phyloP scores from a whole-genome alignment of 495 filamentous ascomycete genomes.

The Penicillium verhagenii region DNA sequence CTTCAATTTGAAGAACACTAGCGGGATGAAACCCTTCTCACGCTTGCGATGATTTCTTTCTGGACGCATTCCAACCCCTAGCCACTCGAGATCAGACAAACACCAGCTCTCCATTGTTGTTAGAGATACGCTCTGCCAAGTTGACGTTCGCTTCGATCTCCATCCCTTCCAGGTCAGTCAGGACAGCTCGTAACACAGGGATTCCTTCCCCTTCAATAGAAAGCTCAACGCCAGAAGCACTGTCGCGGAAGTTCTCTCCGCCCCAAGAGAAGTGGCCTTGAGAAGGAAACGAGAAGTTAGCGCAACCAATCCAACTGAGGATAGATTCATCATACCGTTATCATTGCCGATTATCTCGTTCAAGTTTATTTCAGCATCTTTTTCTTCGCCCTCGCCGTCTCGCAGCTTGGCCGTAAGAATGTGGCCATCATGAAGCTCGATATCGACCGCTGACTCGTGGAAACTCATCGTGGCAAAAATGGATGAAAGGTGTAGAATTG shows the following conservation, averaged over 20 bases:
- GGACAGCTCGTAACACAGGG: constrained; percentile 38
- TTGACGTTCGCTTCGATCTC: constrained; percentile 35
- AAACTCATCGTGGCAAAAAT: constrained; percentile 44
- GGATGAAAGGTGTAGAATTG: no score
- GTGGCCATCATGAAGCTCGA: constrained; percentile 41
- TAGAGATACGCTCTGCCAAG: constrained; percentile 41
- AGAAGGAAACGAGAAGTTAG: neutral
- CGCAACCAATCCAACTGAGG: neutral
- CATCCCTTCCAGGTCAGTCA: constrained; percentile 28
- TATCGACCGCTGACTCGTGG: constrained; percentile 35
- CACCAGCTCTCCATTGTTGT: constrained; percentile 34
- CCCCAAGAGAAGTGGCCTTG: constrained; percentile 48
- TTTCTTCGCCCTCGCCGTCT: constrained; percentile 26
- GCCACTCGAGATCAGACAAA: constrained; percentile 15
- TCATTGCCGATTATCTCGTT: constrained; percentile 44
- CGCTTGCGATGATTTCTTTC: no score
- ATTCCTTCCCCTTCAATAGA: constrained; percentile 37
- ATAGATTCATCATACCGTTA: constrained; percentile 32
- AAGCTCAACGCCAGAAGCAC: constrained; percentile 40
- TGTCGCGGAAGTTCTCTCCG: constrained; percentile 36
- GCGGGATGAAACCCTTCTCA: no score
- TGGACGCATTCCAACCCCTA: no score
- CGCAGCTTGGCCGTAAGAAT: constrained; percentile 37
- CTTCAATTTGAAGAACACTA: no score
- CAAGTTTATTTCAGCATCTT: constrained; percentile 40